Evolutionary conservation across 2,329 filamentous ascomycete species (phyloP), one percentile per base, ranked within the genome.

Genomic region (Blastomyces parvus): DNA sequence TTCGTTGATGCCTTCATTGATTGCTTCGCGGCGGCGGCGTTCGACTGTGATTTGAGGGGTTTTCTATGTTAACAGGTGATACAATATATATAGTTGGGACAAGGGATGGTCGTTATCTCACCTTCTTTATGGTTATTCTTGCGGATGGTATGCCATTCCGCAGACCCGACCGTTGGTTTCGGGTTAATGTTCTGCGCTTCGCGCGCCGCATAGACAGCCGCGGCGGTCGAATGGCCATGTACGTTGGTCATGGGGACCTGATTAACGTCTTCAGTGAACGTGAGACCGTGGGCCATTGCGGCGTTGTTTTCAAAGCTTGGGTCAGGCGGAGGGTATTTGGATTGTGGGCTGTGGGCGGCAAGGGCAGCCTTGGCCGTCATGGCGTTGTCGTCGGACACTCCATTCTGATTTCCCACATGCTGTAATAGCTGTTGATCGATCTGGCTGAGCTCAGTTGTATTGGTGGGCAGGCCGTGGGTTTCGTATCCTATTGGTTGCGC

Each of bases 91-190:
- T 48, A 48, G 5, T 50, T 8, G 25, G 14, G 40, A 40, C 8
- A 19, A 33, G 17, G 13, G 7, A 62, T 36, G 50, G 50, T n/a
- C 38, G 56, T n/a, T 33, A 30, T 62, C 84, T 72, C 78, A 94
- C 93, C 94, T 83, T 97, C 93, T 84, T 99, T 99, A 79, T 99
- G 94, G 68, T 97, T 99, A 72, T 97, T 93, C 74, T 96, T 94
- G 66, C 94, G 86, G 70, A 96, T 87, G 75, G 96, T 96, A 76
- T 99, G 94, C 94, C 94, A 99, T 76, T 97, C 93, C 62, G 96
- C 91, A 1, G 91, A 94, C 2, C 94, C 94, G n/a, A 97, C 94
- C 7, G 88, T 85, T 8, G 92, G 92, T 76, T 97, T 97, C 64
- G 83, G 78, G 62, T 80, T 74, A 71, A 82, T 75, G 67, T 79